These are phyloP conservation scores for sweet orange (Citrus sinensis) DNA, from an alignment of 345 rosid genomes.

Conservation along the genomic window DVS_A1.0 CM039163.1:45889001-45889500, in stretches of 20 bases:
- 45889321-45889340: conserved; percentile 65
- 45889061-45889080: conserved; percentile 65
- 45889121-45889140: conserved; percentile 39
- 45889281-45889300: conserved; percentile 50
- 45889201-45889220: conserved; percentile 64
- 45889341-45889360: conserved; percentile 92
- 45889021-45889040: conserved; percentile 64
- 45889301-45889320: conserved; percentile 82
- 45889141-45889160: conserved; percentile 42
- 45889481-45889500: conserved; percentile 60
- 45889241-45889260: conserved; percentile 73
- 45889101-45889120: conserved; percentile 35
- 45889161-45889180: conserved; percentile 39
- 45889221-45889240: conserved; percentile 86
- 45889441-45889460: neutral
- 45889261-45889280: conserved; percentile 86
- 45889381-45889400: too few relatives aligned
- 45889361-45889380: conserved; percentile 84
- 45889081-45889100: conserved; percentile 27
- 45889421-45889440: too few relatives aligned
- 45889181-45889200: conserved; percentile 53
- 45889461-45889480: conserved; percentile 45
- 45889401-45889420: too few relatives aligned
- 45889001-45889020: conserved; percentile 63
- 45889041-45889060: conserved; percentile 60